Conservation (phyloP, 179 eudicot species). For the Pouteria campechiana region DNA sequence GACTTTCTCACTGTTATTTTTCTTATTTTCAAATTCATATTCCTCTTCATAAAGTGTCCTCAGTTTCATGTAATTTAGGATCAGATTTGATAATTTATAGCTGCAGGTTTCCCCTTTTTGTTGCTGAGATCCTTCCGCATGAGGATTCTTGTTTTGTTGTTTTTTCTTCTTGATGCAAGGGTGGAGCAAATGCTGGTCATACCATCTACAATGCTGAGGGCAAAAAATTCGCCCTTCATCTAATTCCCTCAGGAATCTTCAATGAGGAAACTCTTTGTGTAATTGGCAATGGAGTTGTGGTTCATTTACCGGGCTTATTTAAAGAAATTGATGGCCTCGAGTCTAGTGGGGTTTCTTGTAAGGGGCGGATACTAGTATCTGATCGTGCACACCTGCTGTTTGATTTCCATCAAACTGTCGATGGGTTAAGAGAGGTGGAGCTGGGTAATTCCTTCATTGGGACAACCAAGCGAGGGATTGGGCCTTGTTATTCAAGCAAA, state of each 20-base stretch:
- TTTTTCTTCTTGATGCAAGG: slow-evolving; percentile 51
- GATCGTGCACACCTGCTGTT: slow-evolving; percentile 94
- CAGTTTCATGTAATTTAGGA: too few relatives aligned
- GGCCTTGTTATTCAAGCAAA: slow-evolving; percentile 91
- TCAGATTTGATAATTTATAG: too few relatives aligned
- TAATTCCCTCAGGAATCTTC: slow-evolving; percentile 95
- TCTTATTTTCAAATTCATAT: too few relatives aligned
- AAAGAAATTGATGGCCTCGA: slow-evolving; percentile 86
- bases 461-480: slow-evolving; percentile 92
- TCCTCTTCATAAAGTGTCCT: too few relatives aligned
- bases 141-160: not conserved
- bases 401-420: slow-evolving; percentile 83
- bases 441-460: slow-evolving; percentile 91
- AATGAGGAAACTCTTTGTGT: slow-evolving; percentile 82
- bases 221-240: slow-evolving; percentile 94
- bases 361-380: slow-evolving; percentile 81
- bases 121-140: too few relatives aligned
- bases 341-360: slow-evolving; percentile 80
- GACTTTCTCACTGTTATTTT: too few relatives aligned
- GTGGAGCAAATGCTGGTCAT: slow-evolving; percentile 99
- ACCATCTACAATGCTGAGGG: slow-evolving; percentile 95
- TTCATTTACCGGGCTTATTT: slow-evolving; percentile 83
- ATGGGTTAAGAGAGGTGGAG: slow-evolving; percentile 92
- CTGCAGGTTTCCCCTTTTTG: too few relatives aligned
- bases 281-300: slow-evolving; percentile 94